phyloP scores from a whole-genome alignment of 257 asterid species.

The Haberlea rhodopensis region DNA sequence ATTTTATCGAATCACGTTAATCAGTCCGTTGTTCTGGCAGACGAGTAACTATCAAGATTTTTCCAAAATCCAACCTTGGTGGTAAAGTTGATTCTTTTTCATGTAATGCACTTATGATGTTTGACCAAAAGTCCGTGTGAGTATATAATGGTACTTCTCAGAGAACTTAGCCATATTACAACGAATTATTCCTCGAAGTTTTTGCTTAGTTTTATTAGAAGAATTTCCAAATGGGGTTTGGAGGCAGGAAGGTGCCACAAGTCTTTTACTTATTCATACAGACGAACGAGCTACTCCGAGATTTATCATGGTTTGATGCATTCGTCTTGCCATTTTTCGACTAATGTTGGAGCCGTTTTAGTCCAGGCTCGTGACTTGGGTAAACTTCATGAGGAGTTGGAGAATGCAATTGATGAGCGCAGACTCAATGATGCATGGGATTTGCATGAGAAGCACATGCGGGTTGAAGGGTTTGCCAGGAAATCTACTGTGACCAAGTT shows the following conservation, averaged over 20 bases:
- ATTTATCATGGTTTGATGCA: slow-evolving; percentile 23
- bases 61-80: no score
- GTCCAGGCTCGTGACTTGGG: slow-evolving; percentile 87
- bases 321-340: slow-evolving; percentile 41
- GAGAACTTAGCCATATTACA: slow-evolving; percentile 35
- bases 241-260: slow-evolving; percentile 25
- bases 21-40: no score
- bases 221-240: slow-evolving; percentile 25
- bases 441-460: slow-evolving; percentile 71
- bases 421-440: slow-evolving; percentile 69
- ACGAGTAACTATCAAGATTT: no score
- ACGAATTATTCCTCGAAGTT: slow-evolving; percentile 19
- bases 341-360: slow-evolving; percentile 54
- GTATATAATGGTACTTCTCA: slow-evolving; percentile 38
- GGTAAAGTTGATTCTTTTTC: no score
- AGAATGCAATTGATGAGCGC: slow-evolving; percentile 49
- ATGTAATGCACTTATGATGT: no score
- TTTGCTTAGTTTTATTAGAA: slow-evolving; percentile 30
- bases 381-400: slow-evolving; percentile 69
- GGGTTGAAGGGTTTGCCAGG: slow-evolving; percentile 74
- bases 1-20: no score
- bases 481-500: slow-evolving; percentile 62
- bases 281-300: slow-evolving; percentile 17
- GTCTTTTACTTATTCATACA: slow-evolving; percentile 24
- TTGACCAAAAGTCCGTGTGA: not conserved